These are phyloP conservation scores for Psilocybe azurescens DNA, from an alignment of 768 basidiomycete species.

Conservation along the genomic window DNA sequence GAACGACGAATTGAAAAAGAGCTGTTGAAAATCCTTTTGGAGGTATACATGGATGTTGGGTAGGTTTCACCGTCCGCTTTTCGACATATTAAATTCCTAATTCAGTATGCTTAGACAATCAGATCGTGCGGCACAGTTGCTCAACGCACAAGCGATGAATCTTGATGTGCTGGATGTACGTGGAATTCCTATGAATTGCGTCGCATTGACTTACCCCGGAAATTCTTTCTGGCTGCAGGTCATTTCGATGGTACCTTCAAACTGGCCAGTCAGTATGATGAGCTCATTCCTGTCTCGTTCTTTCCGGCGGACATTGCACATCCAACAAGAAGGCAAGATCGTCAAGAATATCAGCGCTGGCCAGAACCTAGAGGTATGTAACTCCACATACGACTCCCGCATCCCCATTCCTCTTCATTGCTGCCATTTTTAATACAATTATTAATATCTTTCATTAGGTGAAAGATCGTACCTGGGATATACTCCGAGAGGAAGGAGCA, in stretches of 20 bases:
- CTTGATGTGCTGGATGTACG: slow-evolving; percentile 81
- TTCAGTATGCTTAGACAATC: slow-evolving; percentile 45
- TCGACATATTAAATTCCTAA: not conserved
- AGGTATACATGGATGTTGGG: slow-evolving; percentile 85
- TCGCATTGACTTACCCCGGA: not conserved
- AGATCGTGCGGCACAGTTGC: slow-evolving; percentile 66
- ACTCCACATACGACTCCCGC: not conserved
- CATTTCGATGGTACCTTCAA: slow-evolving; percentile 67
- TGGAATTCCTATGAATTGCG: slow-evolving; percentile 15
- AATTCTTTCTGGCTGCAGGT: slow-evolving; percentile 45
- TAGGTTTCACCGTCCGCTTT: slow-evolving; percentile 40
- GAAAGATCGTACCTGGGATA: slow-evolving; percentile 61
- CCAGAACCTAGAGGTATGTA: slow-evolving; percentile 73
- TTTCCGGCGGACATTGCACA: slow-evolving; percentile 76
- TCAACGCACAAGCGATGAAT: slow-evolving; percentile 82
- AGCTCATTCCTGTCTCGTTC: slow-evolving; percentile 83
- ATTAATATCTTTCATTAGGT: slow-evolving; percentile 40
- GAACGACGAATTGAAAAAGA: slow-evolving; percentile 54
- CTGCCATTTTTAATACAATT: not conserved
- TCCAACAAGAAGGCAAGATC: slow-evolving; percentile 71
- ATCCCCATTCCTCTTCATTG: not conserved
- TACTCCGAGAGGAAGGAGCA: slow-evolving; percentile 67
- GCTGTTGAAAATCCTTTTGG: slow-evolving; percentile 72
- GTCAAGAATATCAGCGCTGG: slow-evolving; percentile 79
- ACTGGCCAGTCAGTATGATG: slow-evolving; percentile 77